Percentiles rank a stretch among this genome's conserved stretches.
These are phyloP conservation scores for Gastrolobium villosum DNA, from an alignment of 306 rosid species.

Conservation along the genomic window DNA sequence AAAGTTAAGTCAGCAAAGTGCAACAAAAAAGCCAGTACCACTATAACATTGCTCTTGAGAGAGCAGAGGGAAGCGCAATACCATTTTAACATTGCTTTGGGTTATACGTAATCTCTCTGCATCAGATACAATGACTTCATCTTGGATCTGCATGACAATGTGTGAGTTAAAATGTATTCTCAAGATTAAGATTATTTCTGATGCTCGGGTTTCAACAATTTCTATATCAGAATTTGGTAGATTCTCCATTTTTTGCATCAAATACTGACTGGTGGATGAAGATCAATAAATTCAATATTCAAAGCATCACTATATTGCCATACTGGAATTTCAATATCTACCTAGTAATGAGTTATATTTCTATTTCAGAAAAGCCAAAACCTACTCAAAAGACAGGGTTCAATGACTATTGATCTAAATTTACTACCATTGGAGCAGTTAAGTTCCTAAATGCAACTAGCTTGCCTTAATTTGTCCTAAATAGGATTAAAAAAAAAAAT, in stretches of 20 bases:
- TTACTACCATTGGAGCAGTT: background rate
- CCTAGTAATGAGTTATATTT: constrained; percentile 23
- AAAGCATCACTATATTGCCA: constrained; percentile 26
- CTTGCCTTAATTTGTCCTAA: background rate
- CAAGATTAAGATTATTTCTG: background rate
- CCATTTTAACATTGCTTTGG: constrained; percentile 98
- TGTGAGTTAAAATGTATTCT: constrained; percentile 23
- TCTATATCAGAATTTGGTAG: background rate
- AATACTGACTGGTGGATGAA: constrained; percentile 14
- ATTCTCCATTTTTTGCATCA: constrained; percentile 9
- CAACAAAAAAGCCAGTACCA: background rate
- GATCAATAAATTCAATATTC: constrained; percentile 13
- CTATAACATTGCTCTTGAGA: background rate
- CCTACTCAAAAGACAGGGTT: background rate
- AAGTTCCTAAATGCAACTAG: background rate
- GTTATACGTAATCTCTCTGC: constrained; percentile 89
- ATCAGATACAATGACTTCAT: constrained; percentile 94
- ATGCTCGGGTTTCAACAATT: constrained; percentile 17
- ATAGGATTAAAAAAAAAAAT: too few relatives aligned
- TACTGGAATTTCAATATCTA: constrained; percentile 27
- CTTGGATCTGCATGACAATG: constrained; percentile 83
- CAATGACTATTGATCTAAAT: constrained; percentile 6
- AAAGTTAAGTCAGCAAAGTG: constrained; percentile 23
- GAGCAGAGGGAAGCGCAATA: constrained; percentile 41
- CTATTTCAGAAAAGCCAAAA: constrained; percentile 23